These are phyloP conservation scores for Penicillium crystallinum DNA, from an alignment of 495 filamentous ascomycete genomes.

Conservation along the genomic window DNA sequence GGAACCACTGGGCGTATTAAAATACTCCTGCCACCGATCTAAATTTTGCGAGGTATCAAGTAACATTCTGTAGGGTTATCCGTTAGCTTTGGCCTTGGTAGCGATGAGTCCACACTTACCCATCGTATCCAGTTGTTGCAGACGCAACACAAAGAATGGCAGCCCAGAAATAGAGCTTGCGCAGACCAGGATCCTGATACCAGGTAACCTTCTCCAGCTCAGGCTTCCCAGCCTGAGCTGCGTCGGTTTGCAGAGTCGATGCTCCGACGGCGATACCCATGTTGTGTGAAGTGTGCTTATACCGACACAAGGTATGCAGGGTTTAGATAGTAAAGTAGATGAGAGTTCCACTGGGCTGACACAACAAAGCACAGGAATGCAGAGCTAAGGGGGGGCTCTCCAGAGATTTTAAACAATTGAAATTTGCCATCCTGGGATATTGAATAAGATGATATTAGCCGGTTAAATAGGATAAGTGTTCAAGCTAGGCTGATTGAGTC, in stretches of 20 bases:
- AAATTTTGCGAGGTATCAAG: conserved; percentile 26
- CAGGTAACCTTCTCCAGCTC: conserved; percentile 56
- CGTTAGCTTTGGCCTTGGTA: background rate
- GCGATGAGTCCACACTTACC: conserved; percentile 17
- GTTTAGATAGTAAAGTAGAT: background rate
- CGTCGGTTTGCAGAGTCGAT: conserved; percentile 13
- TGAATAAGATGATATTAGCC: conserved; percentile 2
- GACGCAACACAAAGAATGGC: conserved; percentile 56
- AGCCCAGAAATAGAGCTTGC: conserved; percentile 53
- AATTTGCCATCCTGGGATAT: conserved; percentile 3
- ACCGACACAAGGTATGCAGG: background rate
- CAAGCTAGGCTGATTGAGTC: background rate
- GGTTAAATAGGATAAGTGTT: conserved; percentile 1
- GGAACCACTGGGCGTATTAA: conserved; percentile 42
- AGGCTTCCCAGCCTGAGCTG: conserved; percentile 46
- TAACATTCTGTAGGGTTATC: conserved; percentile 15
- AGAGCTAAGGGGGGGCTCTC: background rate
- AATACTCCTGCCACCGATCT: conserved; percentile 21
- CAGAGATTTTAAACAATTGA: conserved; percentile 4
- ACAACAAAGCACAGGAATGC: background rate
- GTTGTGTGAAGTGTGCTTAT: background rate
- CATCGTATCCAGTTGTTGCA: conserved; percentile 62
- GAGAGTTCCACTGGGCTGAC: background rate
- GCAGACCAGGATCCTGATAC: conserved; percentile 53
- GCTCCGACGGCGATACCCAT: conserved; percentile 13